Percentiles rank a stretch among this genome's conserved stretches.
phyloP scores from a whole-genome alignment of 345 rosid genomes.

The Linum tenue region DNA sequence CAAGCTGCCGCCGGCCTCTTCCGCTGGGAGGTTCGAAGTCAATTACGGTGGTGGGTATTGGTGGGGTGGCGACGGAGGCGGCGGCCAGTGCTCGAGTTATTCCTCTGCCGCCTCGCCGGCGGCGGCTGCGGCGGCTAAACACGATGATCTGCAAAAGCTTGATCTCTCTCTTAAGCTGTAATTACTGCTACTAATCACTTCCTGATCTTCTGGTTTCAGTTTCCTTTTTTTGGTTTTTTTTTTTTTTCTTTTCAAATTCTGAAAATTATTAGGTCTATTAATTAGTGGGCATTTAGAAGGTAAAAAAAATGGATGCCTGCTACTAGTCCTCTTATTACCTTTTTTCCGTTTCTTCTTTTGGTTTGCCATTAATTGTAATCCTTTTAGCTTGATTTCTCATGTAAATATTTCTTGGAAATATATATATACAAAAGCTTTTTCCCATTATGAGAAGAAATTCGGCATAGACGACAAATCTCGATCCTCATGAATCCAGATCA shows the following conservation, averaged over 20 bases:
- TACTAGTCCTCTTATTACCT: neutral
- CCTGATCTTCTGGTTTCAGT: neutral
- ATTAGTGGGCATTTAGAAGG: neutral
- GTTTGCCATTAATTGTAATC: neutral
- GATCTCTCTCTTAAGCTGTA: slow-evolving; percentile 92
- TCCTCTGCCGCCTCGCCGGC: neutral
- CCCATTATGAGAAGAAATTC: no score
- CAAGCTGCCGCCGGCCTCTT: slow-evolving; percentile 23
- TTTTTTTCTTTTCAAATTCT: neutral
- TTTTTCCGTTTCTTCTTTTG: slow-evolving; percentile 1
- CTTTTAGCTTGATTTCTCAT: slow-evolving; percentile 13
- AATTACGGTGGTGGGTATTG: slow-evolving; percentile 27
- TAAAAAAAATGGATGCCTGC: no score
- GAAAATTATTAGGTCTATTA: neutral
- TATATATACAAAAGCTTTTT: no score
- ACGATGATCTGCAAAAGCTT: slow-evolving; percentile 59
- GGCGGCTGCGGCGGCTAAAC: slow-evolving; percentile 28
- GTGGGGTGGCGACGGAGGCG: slow-evolving; percentile 30
- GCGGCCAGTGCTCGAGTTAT: slow-evolving; percentile 31
- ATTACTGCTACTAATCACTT: slow-evolving; percentile 4
- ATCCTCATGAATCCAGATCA: no score
- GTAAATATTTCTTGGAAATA: slow-evolving; percentile 21
- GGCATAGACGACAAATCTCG: no score
- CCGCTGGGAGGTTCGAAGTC: slow-evolving; percentile 9
- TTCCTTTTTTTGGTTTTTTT: neutral